These are phyloP conservation scores for Aureobasidium sp. DNA, from an alignment of 2,329 filamentous ascomycete genomes.

Conservation along the genomic window DNA sequence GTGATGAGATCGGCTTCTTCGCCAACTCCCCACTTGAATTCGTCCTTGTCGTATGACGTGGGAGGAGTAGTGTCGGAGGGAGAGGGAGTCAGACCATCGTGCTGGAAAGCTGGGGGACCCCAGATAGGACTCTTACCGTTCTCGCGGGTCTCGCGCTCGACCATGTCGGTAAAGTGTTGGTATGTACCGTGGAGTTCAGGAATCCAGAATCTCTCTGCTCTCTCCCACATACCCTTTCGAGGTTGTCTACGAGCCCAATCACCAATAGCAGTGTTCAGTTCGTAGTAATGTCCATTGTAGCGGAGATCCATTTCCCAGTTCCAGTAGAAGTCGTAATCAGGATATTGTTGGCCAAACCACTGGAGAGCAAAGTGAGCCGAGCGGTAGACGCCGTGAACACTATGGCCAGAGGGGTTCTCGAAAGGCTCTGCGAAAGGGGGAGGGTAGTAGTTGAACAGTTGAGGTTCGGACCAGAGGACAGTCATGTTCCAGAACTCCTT, in stretches of 20 bases:
- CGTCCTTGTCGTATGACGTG: conserved; percentile 49
- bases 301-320: conserved; percentile 88
- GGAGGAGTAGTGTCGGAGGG: conserved; percentile 59
- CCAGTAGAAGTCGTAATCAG: conserved; percentile 54
- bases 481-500: conserved; percentile 82
- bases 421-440: conserved; percentile 72
- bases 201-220: conserved; percentile 65
- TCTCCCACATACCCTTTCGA: conserved; percentile 65
- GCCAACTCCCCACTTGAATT: conserved; percentile 67
- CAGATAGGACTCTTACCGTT: conserved; percentile 50
- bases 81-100: conserved; percentile 44
- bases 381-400: conserved; percentile 86
- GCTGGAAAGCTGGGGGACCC: conserved; percentile 47
- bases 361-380: conserved; percentile 43
- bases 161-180: conserved; percentile 56
- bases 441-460: conserved; percentile 87
- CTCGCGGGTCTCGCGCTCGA: conserved; percentile 51
- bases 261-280: conserved; percentile 60
- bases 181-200: conserved; percentile 60
- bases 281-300: conserved; percentile 74
- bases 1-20: conserved; percentile 68
- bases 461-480: conserved; percentile 86
- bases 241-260: conserved; percentile 60
- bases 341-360: conserved; percentile 44
- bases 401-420: conserved; percentile 51